Percentiles rank a stretch among this genome's conserved stretches.
Conservation (phyloP, 2,329 filamentous ascomycete species). For the Aspergillus glaucus region DNA sequence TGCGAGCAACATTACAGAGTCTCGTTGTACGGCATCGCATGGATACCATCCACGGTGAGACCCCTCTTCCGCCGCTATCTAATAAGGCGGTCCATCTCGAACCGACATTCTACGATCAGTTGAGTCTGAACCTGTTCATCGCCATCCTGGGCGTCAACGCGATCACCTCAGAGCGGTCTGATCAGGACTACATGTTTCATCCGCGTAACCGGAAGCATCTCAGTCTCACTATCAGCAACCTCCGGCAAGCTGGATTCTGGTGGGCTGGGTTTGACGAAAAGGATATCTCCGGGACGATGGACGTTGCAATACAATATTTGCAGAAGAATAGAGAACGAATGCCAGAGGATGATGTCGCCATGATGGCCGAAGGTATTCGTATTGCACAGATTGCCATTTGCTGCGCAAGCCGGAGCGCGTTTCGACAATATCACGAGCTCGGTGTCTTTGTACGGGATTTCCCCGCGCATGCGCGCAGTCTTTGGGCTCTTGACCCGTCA, state of each 20-base stretch:
- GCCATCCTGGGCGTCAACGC: slow-evolving; percentile 81
- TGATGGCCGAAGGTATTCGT: slow-evolving; percentile 60
- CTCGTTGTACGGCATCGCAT: slow-evolving; percentile 75
- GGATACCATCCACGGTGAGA: slow-evolving; percentile 60
- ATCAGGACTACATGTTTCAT: slow-evolving; percentile 85
- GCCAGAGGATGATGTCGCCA: slow-evolving; percentile 51
- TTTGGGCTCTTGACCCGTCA: slow-evolving; percentile 61
- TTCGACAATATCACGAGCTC: slow-evolving; percentile 68
- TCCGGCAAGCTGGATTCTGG: slow-evolving; percentile 80
- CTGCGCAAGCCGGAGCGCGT: slow-evolving; percentile 59
- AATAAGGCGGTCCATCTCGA: slow-evolving; percentile 69
- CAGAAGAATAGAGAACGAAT: slow-evolving; percentile 55
- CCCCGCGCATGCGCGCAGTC: slow-evolving; percentile 52
- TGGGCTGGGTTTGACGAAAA: slow-evolving; percentile 64
- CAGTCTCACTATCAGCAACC: slow-evolving; percentile 64
- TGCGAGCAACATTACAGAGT: slow-evolving; percentile 65
- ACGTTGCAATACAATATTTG: slow-evolving; percentile 64
- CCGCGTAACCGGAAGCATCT: slow-evolving; percentile 62
- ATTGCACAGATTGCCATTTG: slow-evolving; percentile 55
- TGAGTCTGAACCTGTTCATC: slow-evolving; percentile 77
- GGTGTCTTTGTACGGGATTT: slow-evolving; percentile 66
- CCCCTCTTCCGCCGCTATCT: slow-evolving; percentile 62
- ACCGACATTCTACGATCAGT: slow-evolving; percentile 75
- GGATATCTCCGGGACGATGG: slow-evolving; percentile 59
- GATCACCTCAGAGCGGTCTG: slow-evolving; percentile 76